Evolutionary conservation across 148 eudicot genomes (phyloP).

Genomic region (Suaeda aralocaspica): DNA sequence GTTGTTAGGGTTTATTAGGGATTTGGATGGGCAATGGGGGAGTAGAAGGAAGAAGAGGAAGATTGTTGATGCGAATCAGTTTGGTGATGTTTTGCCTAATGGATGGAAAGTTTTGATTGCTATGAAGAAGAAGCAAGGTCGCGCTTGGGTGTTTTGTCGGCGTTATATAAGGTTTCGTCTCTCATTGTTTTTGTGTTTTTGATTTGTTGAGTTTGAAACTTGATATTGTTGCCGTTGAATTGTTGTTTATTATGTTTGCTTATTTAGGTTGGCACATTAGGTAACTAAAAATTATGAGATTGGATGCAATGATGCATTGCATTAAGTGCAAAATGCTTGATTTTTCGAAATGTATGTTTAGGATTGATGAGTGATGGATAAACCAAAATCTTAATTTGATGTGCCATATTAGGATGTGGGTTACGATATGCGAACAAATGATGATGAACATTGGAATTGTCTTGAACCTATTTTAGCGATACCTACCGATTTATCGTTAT

Average conservation of each 20-base stretch:
- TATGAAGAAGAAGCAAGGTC: constrained; percentile 71
- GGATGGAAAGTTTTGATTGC: constrained; percentile 76
- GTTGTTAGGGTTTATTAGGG: constrained; percentile 58
- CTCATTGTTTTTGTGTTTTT: not conserved
- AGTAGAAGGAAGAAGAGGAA: constrained; percentile 85
- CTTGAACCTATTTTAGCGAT: too few species aligned
- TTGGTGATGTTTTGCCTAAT: constrained; percentile 70
- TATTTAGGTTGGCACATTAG: too few species aligned
- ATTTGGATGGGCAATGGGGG: constrained; percentile 78
- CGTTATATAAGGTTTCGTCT: constrained; percentile 66
- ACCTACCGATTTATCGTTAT: too few species aligned
- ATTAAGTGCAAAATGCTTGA: too few species aligned
- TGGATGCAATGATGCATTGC: too few species aligned
- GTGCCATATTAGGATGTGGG: too few species aligned
- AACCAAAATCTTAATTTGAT: too few species aligned
- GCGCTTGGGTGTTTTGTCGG: constrained; percentile 64
- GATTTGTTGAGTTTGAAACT: not conserved
- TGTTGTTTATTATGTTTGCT: not conserved
- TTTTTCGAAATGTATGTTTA: too few species aligned
- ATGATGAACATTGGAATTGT: too few species aligned
- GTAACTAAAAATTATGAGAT: too few species aligned
- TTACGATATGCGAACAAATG: too few species aligned
- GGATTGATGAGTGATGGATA: too few species aligned
- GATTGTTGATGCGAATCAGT: constrained; percentile 68
- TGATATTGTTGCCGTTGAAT: not conserved